These are phyloP conservation scores for Pseudogymnoascus sp. DNA, from an alignment of 2,329 filamentous ascomycete species.

Conservation along the genomic window DNA sequence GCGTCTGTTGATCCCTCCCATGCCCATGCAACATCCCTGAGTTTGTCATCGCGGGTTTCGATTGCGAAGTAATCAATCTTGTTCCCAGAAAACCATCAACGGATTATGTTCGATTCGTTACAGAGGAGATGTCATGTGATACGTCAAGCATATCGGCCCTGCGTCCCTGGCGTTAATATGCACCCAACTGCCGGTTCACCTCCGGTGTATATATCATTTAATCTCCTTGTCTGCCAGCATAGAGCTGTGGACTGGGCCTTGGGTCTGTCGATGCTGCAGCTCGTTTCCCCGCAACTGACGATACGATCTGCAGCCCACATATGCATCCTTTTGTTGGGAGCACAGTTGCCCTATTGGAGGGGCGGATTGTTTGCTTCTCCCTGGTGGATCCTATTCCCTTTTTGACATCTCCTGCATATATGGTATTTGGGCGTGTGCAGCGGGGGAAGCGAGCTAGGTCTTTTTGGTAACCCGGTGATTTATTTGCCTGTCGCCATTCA, in stretches of 20 bases:
- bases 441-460: not conserved
- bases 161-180: not conserved
- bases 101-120: not conserved
- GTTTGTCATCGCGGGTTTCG: not conserved
- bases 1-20: not conserved
- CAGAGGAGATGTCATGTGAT: not conserved
- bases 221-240: not conserved
- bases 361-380: not conserved
- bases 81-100: not conserved
- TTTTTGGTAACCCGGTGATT: not conserved
- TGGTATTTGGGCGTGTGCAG: not conserved
- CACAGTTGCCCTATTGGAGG: not conserved
- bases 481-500: not conserved
- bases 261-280: not conserved
- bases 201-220: not conserved
- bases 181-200: not conserved
- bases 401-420: not conserved
- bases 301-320: not conserved
- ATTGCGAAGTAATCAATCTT: not conserved
- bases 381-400: not conserved
- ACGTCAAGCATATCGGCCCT: not conserved
- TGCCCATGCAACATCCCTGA: not conserved
- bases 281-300: not conserved
- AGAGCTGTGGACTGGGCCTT: not conserved
- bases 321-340: not conserved